Percentiles rank a stretch among this genome's conserved stretches.
phyloP scores from a whole-genome alignment of 1,139 yeast genomes.

The Candida anutae region DNA sequence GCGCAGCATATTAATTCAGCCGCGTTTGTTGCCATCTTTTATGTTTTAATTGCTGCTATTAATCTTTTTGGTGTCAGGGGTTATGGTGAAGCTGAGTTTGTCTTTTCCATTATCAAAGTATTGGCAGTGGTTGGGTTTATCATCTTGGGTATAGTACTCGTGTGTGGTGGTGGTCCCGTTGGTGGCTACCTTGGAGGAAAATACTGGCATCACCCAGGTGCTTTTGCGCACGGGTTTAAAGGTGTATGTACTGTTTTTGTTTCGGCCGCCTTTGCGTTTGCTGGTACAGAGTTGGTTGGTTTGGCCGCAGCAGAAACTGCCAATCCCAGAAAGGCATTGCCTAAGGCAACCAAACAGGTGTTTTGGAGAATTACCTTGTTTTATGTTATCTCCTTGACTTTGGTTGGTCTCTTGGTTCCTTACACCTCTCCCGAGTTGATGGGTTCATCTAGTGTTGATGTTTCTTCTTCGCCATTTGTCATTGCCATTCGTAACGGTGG shows the following conservation, averaged over 20 bases:
- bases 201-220: slow-evolving; percentile 40
- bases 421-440: slow-evolving; percentile 45
- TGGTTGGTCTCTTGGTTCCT: slow-evolving; percentile 65
- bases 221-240: slow-evolving; percentile 34
- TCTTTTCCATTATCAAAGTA: slow-evolving; percentile 30
- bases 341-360: slow-evolving; percentile 64
- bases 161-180: slow-evolving; percentile 31
- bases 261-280: slow-evolving; percentile 35
- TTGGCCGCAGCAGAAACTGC: slow-evolving; percentile 38
- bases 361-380: slow-evolving; percentile 65
- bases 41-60: slow-evolving; percentile 24
- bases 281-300: slow-evolving; percentile 42
- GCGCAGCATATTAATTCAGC: slow-evolving; percentile 22
- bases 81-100: slow-evolving; percentile 38
- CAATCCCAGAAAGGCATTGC: slow-evolving; percentile 51
- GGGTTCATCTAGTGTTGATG: slow-evolving; percentile 43
- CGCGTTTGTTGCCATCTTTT: slow-evolving; percentile 33
- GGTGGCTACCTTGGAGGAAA: slow-evolving; percentile 38
- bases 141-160: slow-evolving; percentile 31
- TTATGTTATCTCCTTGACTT: slow-evolving; percentile 50
- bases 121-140: slow-evolving; percentile 32
- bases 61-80: slow-evolving; percentile 36
- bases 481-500: slow-evolving; percentile 28
- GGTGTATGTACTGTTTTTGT: slow-evolving; percentile 37
- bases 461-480: slow-evolving; percentile 67